Evolutionary conservation across 2,329 filamentous ascomycete genomes (phyloP), one percentile per base, ranked within the genome.

Genomic region (Pezicula neosporulosa): DNA sequence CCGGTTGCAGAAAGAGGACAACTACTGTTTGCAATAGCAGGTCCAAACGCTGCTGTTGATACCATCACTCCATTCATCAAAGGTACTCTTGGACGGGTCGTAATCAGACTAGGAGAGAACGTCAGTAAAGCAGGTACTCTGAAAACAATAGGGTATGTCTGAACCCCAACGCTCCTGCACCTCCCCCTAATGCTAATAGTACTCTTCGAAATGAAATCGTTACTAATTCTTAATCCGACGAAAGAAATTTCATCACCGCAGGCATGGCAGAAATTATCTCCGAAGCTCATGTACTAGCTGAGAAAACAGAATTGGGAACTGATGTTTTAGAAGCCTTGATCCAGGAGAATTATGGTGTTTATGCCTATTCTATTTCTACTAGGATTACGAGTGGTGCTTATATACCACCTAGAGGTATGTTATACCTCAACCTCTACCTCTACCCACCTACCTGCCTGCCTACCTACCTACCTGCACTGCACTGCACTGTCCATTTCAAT

Each of bases 221-320:
- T 12, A 7, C 28, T 21, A 37, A 37, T 37, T 37, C 9, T n/a
- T n/a, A n/a, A n/a, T n/a, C n/a, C n/a, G n/a, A n/a, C n/a, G n/a
- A 13, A 27, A 55, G 72, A 51, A 70, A 61, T 36, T 65, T 64
- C 41, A 54, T 72, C 33, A 72, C 69, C 4, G 65, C 72, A 6
- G 69, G 66, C 44, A 60, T 73, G 59, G 73, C 73, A 71, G 72
- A 75, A 60, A 66, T 70, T 10, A 69, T 76, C 28, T 66, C 70
- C 4, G 72, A 75, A 58, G 69, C 71, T 1, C 72, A 74, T 53
- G 71, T 75, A 19, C 73, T 76, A 50, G 72, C 72, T 8, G 72
- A 75, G 52, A 69, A 71, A 57, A 73, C 71, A 1, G 72, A 71
- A 3, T 64, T 76, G 13, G 71, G 70, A 10, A 68, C 67, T 3